A percentile compares a stretch with the other conserved stretches of the same genome.
Conservation (phyloP, 192 early-diverging fungal genomes). For the Backusella tuberculispora region DNA sequence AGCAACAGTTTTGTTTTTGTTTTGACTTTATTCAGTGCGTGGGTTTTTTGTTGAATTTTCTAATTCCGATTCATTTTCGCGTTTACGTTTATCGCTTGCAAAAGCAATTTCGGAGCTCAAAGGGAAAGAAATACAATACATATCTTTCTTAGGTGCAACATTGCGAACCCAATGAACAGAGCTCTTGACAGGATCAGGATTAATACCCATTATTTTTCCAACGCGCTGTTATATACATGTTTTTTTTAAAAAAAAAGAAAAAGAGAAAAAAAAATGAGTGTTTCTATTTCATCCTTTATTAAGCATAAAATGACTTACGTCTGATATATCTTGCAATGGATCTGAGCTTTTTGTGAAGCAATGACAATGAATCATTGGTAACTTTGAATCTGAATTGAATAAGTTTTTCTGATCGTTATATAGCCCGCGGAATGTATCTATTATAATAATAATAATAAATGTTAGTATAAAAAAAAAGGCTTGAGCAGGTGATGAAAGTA, state of each 20-base stretch:
- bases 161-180: slow-evolving; percentile 83
- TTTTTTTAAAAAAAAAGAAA: too few relatives aligned
- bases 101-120: slow-evolving; percentile 83
- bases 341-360: slow-evolving; percentile 88
- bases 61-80: slow-evolving; percentile 6
- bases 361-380: slow-evolving; percentile 94
- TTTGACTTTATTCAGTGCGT: slow-evolving; percentile 15
- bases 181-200: slow-evolving; percentile 36
- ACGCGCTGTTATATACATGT: slow-evolving; percentile 44
- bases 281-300: neutral
- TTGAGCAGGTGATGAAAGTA: slow-evolving; percentile 29
- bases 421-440: slow-evolving; percentile 87
- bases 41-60: slow-evolving; percentile 6
- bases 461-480: neutral
- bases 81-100: slow-evolving; percentile 30
- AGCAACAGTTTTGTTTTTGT: neutral
- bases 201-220: slow-evolving; percentile 53
- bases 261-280: neutral
- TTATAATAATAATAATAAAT: neutral
- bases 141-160: slow-evolving; percentile 98
- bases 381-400: slow-evolving; percentile 29
- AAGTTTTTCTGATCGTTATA: slow-evolving; percentile 14
- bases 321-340: slow-evolving; percentile 48
- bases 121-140: slow-evolving; percentile 92
- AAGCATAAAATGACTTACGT: neutral